These are phyloP conservation scores for Kockiozyma suomiensis DNA, from an alignment of 805 yeast species.

Conservation along the genomic window DNA sequence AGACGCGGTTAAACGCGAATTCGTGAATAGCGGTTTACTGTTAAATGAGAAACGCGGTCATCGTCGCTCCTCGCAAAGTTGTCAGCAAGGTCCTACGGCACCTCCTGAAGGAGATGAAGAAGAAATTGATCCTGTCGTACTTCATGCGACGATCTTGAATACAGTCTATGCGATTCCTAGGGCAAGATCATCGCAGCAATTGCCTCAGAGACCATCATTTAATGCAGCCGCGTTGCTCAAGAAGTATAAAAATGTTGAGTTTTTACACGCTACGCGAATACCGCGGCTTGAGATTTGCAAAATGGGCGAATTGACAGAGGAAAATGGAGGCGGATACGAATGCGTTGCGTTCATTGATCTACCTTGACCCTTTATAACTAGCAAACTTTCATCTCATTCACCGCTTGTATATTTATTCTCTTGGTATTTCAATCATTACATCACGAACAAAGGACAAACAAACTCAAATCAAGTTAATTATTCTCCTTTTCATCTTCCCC, in stretches of 20 bases:
- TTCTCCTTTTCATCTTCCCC: slow-evolving; percentile 32
- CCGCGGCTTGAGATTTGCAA: slow-evolving; percentile 19
- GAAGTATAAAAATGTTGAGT: slow-evolving; percentile 5
- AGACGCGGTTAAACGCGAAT: slow-evolving; percentile 10
- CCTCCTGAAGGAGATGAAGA: not conserved
- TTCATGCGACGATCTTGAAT: slow-evolving; percentile 27
- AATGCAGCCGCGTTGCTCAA: slow-evolving; percentile 17
- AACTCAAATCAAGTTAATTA: not conserved
- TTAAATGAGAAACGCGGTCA: not conserved
- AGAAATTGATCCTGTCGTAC: slow-evolving; percentile 2
- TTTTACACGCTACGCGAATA: slow-evolving; percentile 7
- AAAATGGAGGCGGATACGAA: slow-evolving; percentile 26
- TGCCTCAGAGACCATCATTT: slow-evolving; percentile 7
- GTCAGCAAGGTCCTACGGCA: not conserved
- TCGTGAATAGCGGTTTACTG: slow-evolving; percentile 16
- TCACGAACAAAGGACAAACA: not conserved
- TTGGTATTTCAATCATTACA: slow-evolving; percentile 8
- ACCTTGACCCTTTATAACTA: not conserved
- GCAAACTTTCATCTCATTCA: not conserved
- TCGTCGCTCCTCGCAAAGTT: not conserved
- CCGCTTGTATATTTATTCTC: not conserved
- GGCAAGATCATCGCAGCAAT: not conserved
- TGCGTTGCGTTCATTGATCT: slow-evolving; percentile 14
- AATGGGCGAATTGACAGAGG: slow-evolving; percentile 21
- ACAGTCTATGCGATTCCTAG: slow-evolving; percentile 5